A percentile compares a stretch with the other conserved stretches of the same genome.
Evolutionary conservation across 73 alveolate genomes (phyloP).

Genomic region (Blepharisma japonicum): DNA sequence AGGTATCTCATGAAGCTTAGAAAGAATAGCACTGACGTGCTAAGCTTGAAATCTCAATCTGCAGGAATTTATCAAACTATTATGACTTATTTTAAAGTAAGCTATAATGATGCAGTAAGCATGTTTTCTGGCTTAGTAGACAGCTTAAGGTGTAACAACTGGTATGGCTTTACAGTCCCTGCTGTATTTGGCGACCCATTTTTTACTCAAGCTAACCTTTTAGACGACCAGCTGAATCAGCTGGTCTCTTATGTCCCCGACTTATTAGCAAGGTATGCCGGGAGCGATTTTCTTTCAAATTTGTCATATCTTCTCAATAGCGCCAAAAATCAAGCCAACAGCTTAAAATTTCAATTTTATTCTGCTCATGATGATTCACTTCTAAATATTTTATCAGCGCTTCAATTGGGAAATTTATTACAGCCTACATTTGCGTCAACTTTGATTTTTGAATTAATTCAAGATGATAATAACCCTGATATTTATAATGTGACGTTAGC

Average conservation of each 20-base stretch:
- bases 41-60: neutral
- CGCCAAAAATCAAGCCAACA: neutral
- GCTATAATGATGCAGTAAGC: neutral
- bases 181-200: neutral
- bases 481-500: neutral
- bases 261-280: neutral
- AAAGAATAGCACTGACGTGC: neutral
- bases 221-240: neutral
- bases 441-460: slow-evolving; percentile 1
- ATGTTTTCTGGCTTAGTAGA: neutral
- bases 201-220: neutral
- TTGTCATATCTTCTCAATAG: too few species aligned
- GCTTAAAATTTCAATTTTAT: neutral
- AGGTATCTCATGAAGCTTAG: neutral
- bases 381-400: neutral
- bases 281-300: neutral
- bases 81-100: neutral
- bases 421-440: neutral
- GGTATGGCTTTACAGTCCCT: slow-evolving; percentile 7
- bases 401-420: neutral
- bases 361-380: neutral
- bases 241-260: neutral
- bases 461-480: neutral
- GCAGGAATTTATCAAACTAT: neutral
- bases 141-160: neutral